Evolutionary conservation across 164 flowering plant genomes (phyloP), one percentile per base, ranked within the genome.

Genomic region (Vitis riparia): DNA sequence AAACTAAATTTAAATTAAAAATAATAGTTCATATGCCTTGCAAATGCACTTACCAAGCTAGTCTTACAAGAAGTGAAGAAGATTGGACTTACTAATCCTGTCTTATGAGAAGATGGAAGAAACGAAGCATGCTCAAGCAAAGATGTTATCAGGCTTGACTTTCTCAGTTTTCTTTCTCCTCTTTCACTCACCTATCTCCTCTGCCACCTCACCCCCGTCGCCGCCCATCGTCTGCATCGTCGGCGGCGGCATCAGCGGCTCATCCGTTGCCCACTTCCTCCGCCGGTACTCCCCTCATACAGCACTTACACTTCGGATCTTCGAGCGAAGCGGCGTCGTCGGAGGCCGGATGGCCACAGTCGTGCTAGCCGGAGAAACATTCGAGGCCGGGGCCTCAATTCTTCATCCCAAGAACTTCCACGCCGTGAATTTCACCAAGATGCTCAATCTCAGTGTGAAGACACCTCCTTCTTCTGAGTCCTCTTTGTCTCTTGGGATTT

Each of bases 311-410:
- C 63, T 95, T 78, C 77, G 53, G 2, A 67, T 95, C 44, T 91
- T 95, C 80, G 99, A 95, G 79, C 88, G 88, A 4, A 69, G 79
- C 75, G 72, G 51, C 71, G 68, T 80, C 70, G 91, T 89, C 62
- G 98, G 99, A 0, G 99, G 99, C 13, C 89, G 99, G 16, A 90
- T 85, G 91, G 89, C 92, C 48, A 89, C 86, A 8, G 86, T 95
- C 52, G 15, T 79, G 3, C 49, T 95, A 68, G 79, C 80, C 62
- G 91, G 89, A 15, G 88, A 93, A 17, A 83, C 82, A 2, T 91
- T 95, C 80, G 98, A 95, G 78, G 99, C 98, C 61, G 99, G 99
- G 2, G 99, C 86, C 2, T 86, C 97, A 8, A 84, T 95, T 58
- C 83, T 95, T 57, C 99, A 95, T 77, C 98, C 98, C 17, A 90